A percentile compares a stretch with the other conserved stretches of the same genome.
Evolutionary conservation across 1,139 yeast species (phyloP).

Genomic region (Yamadazyma siamensis): DNA sequence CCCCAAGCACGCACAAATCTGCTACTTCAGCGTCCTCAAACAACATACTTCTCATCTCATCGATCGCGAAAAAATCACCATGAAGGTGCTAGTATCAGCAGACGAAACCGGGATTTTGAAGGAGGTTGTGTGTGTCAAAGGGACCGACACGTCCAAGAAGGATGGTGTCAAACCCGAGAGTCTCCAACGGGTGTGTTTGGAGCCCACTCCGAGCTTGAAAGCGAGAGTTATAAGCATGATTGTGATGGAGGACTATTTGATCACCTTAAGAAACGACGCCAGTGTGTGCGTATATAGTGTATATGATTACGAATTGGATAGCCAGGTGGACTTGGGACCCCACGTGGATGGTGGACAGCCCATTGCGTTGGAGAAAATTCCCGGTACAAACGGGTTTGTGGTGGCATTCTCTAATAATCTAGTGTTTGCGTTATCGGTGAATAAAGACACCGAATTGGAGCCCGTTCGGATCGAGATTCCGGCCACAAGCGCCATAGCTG

Average conservation of each 20-base stretch:
- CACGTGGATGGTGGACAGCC: no score
- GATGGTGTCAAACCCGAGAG: slow-evolving; percentile 54
- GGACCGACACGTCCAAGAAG: slow-evolving; percentile 68
- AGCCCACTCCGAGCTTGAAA: slow-evolving; percentile 26
- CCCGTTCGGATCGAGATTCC: slow-evolving; percentile 31
- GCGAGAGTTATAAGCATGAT: slow-evolving; percentile 25
- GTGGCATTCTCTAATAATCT: slow-evolving; percentile 50
- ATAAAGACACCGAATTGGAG: no score
- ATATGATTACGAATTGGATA: slow-evolving; percentile 20
- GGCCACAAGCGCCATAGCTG: slow-evolving; percentile 37
- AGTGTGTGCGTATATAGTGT: slow-evolving; percentile 35
- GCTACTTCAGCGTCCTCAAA: no score
- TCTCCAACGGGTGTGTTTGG: slow-evolving; percentile 36
- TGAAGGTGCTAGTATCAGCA: slow-evolving; percentile 53
- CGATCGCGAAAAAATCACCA: slow-evolving; percentile 16
- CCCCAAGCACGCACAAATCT: no score
- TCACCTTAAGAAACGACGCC: slow-evolving; percentile 45
- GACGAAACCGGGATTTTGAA: slow-evolving; percentile 57
- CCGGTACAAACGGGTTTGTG: slow-evolving; percentile 27
- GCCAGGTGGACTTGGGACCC: no score
- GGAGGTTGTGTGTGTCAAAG: slow-evolving; percentile 54
- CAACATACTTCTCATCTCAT: no score
- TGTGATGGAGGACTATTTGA: slow-evolving; percentile 28
- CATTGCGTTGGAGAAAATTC: slow-evolving; percentile 27
- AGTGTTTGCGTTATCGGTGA: slow-evolving; percentile 40